Conservation (phyloP, 805 yeast species). For the Myxozyma geophila region DNA sequence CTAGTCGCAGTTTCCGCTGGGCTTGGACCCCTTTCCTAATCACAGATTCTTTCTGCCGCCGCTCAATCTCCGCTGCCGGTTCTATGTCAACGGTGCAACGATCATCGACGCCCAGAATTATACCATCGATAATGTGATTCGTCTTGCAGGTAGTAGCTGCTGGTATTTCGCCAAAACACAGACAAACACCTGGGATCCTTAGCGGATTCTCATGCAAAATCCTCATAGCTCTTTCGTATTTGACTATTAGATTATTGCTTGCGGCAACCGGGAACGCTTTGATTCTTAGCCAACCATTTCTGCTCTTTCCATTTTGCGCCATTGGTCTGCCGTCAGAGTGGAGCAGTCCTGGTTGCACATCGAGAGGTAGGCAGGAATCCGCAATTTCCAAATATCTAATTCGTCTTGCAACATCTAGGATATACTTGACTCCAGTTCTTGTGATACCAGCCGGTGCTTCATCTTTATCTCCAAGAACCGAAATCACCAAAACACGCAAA, state of each 20-base stretch:
- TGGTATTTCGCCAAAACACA: not conserved
- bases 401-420: conserved; percentile 6
- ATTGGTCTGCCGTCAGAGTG: not conserved
- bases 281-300: not conserved
- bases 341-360: not conserved
- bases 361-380: not conserved
- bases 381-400: conserved; percentile 18
- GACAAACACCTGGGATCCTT: no score
- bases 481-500: conserved; percentile 7
- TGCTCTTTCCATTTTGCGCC: not conserved
- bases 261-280: not conserved
- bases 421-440: not conserved
- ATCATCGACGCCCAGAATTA: not conserved
- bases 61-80: not conserved
- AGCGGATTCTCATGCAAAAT: not conserved
- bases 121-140: not conserved
- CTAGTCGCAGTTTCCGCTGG: not conserved
- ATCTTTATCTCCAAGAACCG: not conserved
- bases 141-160: not conserved
- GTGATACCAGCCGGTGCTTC: not conserved
- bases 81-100: not conserved
- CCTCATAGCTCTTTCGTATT: not conserved
- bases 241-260: not conserved
- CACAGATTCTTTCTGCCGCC: not conserved
- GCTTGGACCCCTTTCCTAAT: not conserved